Conservation (phyloP, 2,329 filamentous ascomycete genomes). For the Curvularia spicifera region DNA sequence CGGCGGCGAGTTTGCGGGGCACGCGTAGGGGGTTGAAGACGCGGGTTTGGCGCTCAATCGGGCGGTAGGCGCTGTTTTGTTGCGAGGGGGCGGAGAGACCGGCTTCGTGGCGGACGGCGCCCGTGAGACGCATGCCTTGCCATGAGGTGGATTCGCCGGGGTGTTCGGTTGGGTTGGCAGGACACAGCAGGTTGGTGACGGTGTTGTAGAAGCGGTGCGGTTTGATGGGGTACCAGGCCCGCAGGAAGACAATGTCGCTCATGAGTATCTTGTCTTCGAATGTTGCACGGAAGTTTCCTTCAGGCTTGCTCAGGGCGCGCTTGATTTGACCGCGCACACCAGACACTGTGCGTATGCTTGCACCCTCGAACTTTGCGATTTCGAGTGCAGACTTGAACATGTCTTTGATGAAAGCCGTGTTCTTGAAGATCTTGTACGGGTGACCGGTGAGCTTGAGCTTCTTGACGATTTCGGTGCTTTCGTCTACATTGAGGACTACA, state of each 20-base stretch:
- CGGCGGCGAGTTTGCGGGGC: conserved; percentile 78
- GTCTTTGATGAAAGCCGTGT: conserved; percentile 97
- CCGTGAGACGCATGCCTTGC: conserved; percentile 92
- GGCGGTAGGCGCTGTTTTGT: conserved; percentile 84
- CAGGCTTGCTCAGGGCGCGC: conserved; percentile 87
- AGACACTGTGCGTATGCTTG: conserved; percentile 92
- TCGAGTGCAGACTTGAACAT: conserved; percentile 96
- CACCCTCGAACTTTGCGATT: conserved; percentile 97
- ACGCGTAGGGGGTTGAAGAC: conserved; percentile 70
- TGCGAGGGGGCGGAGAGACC: conserved; percentile 77
- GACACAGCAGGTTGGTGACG: conserved; percentile 85
- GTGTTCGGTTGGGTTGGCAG: conserved; percentile 40
- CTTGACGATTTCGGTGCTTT: conserved; percentile 97
- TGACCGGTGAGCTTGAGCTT: conserved; percentile 95
- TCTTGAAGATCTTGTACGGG: conserved; percentile 98
- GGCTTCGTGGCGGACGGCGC: conserved; percentile 81
- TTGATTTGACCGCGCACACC: conserved; percentile 98
- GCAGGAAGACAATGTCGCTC: conserved; percentile 93
- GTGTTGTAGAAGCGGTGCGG: conserved; percentile 97
- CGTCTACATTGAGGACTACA: conserved; percentile 91
- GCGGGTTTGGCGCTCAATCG: conserved; percentile 59
- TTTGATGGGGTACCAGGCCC: conserved; percentile 96
- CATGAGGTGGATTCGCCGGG: conserved; percentile 60
- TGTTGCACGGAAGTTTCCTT: conserved; percentile 94
- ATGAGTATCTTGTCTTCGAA: conserved; percentile 99